These are phyloP conservation scores for Phanerochaete carnosa DNA, from an alignment of 768 basidiomycete species.

Conservation along the genomic window DNA sequence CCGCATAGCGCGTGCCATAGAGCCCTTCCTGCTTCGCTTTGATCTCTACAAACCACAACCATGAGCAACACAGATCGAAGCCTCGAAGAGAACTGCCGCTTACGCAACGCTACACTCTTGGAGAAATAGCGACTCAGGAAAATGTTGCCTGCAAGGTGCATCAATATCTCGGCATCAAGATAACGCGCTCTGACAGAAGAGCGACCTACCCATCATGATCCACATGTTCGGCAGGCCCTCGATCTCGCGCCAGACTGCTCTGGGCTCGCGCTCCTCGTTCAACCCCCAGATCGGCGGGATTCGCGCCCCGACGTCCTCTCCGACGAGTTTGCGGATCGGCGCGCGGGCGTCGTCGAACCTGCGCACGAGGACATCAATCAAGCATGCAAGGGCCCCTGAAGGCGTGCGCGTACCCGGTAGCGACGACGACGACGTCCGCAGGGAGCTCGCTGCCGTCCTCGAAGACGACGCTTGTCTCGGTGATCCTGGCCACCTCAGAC, in stretches of 20 bases:
- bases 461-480: slow-evolving; percentile 17
- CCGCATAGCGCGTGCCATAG: too few species aligned
- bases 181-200: too few species aligned
- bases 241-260: slow-evolving; percentile 50
- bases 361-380: not conserved
- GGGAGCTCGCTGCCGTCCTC: slow-evolving; percentile 20
- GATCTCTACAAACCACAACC: too few species aligned
- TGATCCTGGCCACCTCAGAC: slow-evolving; percentile 20
- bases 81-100: slow-evolving; percentile 29
- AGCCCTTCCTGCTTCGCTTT: slow-evolving; percentile 41
- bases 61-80: not conserved
- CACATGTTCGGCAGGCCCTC: slow-evolving; percentile 52
- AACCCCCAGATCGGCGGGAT: slow-evolving; percentile 61
- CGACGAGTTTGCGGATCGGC: slow-evolving; percentile 34
- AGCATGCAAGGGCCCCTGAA: not conserved
- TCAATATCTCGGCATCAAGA: too few species aligned
- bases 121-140: slow-evolving; percentile 64
- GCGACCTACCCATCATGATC: slow-evolving; percentile 61
- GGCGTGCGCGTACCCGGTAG: not conserved
- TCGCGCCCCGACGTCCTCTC: slow-evolving; percentile 38
- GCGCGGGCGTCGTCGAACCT: slow-evolving; percentile 13
- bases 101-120: slow-evolving; percentile 62
- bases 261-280: slow-evolving; percentile 60
- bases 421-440: not conserved
- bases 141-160: too few species aligned